Percentiles rank a stretch among this genome's conserved stretches.
phyloP scores from a whole-genome alignment of 495 filamentous ascomycete genomes.

The Penicillium lagena region DNA sequence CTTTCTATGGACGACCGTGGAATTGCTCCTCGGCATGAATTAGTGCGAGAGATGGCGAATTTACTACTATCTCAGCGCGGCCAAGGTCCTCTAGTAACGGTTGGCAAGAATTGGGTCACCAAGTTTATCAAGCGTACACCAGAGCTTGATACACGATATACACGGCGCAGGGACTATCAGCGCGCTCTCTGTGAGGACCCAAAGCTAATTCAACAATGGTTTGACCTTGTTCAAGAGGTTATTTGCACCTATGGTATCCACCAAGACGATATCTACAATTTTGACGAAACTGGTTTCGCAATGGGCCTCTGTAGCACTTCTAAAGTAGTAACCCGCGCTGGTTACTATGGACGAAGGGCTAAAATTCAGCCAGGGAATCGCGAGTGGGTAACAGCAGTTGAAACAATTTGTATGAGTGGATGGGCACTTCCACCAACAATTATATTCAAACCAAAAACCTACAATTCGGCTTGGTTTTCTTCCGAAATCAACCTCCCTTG shows the following conservation, averaged over 20 bases:
- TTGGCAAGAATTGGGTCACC: not conserved
- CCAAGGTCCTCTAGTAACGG: not conserved
- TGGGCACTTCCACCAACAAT: not conserved
- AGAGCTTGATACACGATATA: slow-evolving; percentile 12
- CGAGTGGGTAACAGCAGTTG: not conserved
- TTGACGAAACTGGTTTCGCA: slow-evolving; percentile 39
- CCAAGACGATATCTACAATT: slow-evolving; percentile 39
- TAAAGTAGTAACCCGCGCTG: slow-evolving; percentile 12
- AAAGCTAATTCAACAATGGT: slow-evolving; percentile 27
- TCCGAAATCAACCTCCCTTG: too few relatives aligned
- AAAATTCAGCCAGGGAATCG: not conserved
- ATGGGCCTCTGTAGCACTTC: slow-evolving; percentile 26
- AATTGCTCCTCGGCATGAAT: not conserved
- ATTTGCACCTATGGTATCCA: slow-evolving; percentile 26
- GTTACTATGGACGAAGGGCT: not conserved
- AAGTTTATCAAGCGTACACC: not conserved
- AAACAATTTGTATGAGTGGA: not conserved
- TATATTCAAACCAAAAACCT: not conserved
- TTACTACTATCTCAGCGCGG: slow-evolving; percentile 7
- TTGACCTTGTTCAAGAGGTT: slow-evolving; percentile 24
- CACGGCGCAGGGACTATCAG: slow-evolving; percentile 23
- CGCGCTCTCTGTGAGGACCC: slow-evolving; percentile 30
- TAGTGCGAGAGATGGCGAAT: not conserved
- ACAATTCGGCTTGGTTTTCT: slow-evolving; percentile 14
- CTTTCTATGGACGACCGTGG: not conserved